Base-by-base conservation (phyloP, 192 early-diverging fungal species). In the Coemansia sp. region DNA sequence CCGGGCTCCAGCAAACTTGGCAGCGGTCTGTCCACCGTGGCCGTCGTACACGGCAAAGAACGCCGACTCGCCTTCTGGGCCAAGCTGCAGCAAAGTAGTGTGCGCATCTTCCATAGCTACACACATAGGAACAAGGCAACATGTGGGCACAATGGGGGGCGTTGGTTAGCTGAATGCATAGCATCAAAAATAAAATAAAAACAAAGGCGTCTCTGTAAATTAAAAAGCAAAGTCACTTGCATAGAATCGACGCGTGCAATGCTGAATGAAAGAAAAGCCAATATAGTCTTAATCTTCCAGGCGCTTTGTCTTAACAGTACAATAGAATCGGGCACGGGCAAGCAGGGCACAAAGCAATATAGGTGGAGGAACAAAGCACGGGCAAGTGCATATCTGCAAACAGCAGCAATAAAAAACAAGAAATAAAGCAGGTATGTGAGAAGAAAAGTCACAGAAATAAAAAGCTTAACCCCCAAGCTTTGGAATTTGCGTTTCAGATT, bases 21-120 rank as follows among this genome's bases (percentile, higher is more conserved):
- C 96, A 18, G 94, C 89, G 66, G 84, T 85, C 69, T 83, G 87
- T 72, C 92, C 91, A 72, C 94, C 96, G 71, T 99, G 96, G 5
- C 96, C 96, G 75, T 99, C 96, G 77, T 90, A 99, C 17, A 99
- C 95, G n/a, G 89, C 93, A 86, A 97, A 99, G 77, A 96, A 97
- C 25, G 91, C 90, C 17, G 82, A 78, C 40, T 88, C 83, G 45
- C 85, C 84, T 22, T 84, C 86, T 8, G 75, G 66, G 29, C 83
- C 80, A 7, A 96, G 56, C 59, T 87, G 88, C 32, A 95, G 84
- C 49, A 94, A 52, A 49, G 94, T 92, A 18, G 94, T 90, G 84
- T 99, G 96, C 18, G 94, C 94, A 83, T 99, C 96, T 80, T 99
- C 96, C 96, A 99, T 99, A 50, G 91, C 92, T 75, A 78, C 52